Percentiles rank a stretch among this genome's conserved stretches.
phyloP scores from a whole-genome alignment of 176 grass and related monocot genomes.

The Carex kokanica region DNA sequence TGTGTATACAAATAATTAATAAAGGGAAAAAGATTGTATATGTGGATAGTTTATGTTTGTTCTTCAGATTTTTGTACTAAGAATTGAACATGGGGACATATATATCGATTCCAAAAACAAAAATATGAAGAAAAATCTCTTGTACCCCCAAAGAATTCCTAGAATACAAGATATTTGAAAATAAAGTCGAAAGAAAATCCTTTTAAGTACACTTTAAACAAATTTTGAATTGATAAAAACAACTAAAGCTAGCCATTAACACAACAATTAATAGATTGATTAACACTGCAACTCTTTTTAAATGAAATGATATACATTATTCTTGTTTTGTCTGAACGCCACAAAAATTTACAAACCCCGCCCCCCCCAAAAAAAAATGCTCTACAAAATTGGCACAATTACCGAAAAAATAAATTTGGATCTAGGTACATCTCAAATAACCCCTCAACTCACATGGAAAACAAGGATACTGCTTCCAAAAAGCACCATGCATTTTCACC shows the following conservation, averaged over 20 bases:
- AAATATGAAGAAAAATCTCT: neutral
- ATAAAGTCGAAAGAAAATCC: neutral
- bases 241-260: neutral
- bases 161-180: neutral
- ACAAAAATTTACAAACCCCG: neutral
- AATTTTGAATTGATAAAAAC: neutral
- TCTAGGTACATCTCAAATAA: slow-evolving; percentile 36
- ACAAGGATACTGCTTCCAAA: slow-evolving; percentile 75
- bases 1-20: too few relatives aligned
- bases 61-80: too few relatives aligned
- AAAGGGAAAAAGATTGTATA: too few relatives aligned
- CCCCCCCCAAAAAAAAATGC: neutral
- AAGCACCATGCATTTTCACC: slow-evolving; percentile 43
- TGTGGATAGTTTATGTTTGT: too few relatives aligned
- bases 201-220: neutral
- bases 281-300: neutral
- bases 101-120: neutral
- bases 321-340: neutral
- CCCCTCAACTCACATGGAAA: slow-evolving; percentile 56
- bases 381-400: neutral
- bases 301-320: neutral
- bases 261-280: neutral
- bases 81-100: neutral
- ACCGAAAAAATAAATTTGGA: neutral
- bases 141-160: neutral